Conservation (phyloP, 2,329 filamentous ascomycete species). For the Didymella exigua region DNA sequence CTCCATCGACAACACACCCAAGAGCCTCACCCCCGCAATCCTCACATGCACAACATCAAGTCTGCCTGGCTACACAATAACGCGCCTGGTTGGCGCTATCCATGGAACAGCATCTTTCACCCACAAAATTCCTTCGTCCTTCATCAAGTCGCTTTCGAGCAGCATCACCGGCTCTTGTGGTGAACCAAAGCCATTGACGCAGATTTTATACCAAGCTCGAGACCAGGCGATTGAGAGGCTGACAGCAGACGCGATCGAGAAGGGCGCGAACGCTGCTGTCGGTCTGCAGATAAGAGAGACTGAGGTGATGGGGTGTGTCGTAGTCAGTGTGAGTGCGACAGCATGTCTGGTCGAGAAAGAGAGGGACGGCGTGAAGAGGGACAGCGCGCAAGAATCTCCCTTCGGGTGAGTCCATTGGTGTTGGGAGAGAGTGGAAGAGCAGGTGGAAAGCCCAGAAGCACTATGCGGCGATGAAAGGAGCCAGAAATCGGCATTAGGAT, state of each 20-base stretch:
- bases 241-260: conserved; percentile 39
- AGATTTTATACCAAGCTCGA: conserved; percentile 40
- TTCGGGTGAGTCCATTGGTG: background rate
- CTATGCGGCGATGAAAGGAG: background rate
- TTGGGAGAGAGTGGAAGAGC: background rate
- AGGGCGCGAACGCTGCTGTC: conserved; percentile 42
- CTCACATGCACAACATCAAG: conserved; percentile 36
- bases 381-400: conserved; percentile 31
- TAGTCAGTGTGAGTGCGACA: conserved; percentile 42
- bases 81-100: conserved; percentile 37
- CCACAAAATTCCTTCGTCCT: conserved; percentile 44
- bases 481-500: too few species aligned
- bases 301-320: conserved; percentile 42
- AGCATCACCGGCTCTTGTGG: conserved; percentile 31
- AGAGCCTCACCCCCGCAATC: conserved; percentile 36
- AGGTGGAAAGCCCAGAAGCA: background rate
- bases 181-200: conserved; percentile 41
- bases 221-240: conserved; percentile 45
- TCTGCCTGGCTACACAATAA: conserved; percentile 36
- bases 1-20: conserved; percentile 30
- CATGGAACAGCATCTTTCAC: conserved; percentile 41
- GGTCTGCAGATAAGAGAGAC: conserved; percentile 40
- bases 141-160: conserved; percentile 37
- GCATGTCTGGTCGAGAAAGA: conserved; percentile 41
- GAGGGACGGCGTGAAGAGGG: conserved; percentile 20